Evolutionary conservation across 441 rosid genomes (phyloP).

Genomic region (Euphorbia corollata): DNA sequence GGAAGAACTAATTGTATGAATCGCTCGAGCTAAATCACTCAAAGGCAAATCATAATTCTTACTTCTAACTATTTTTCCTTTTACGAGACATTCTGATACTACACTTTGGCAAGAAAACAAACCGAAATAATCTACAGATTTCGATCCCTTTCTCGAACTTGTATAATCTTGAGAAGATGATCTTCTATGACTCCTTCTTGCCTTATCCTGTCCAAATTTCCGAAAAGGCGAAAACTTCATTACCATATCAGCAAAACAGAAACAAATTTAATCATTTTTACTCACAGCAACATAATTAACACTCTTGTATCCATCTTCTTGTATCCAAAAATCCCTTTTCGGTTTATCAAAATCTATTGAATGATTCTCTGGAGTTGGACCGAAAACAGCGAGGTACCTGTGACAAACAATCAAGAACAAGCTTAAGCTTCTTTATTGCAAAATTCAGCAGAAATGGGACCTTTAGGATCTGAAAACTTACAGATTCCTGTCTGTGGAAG

Average conservation of each 20-base stretch:
- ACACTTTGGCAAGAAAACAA: constrained; percentile 35
- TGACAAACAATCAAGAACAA: constrained; percentile 12
- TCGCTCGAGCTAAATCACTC: constrained; percentile 33
- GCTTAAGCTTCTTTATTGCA: not conserved
- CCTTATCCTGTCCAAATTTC: constrained; percentile 25
- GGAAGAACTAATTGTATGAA: constrained; percentile 34
- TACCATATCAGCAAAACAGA: constrained; percentile 8
- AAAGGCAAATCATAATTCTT: constrained; percentile 14
- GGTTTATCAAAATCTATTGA: constrained; percentile 23
- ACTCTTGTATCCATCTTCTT: constrained; percentile 29
- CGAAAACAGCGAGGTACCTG: constrained; percentile 45
- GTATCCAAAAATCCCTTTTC: constrained; percentile 20
- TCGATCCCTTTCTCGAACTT: constrained; percentile 21
- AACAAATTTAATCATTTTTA: constrained; percentile 4
- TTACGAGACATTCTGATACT: constrained; percentile 33
- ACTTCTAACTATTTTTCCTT: constrained; percentile 19
- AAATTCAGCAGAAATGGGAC: not conserved
- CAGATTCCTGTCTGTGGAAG: constrained; percentile 36
- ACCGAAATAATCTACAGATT: constrained; percentile 25
- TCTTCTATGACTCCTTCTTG: constrained; percentile 18
- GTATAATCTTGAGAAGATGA: constrained; percentile 24
- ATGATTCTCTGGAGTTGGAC: constrained; percentile 22
- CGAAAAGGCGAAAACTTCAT: constrained; percentile 4
- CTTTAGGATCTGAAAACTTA: constrained; percentile 23
- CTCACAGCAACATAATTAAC: constrained; percentile 36